A percentile compares a stretch with the other conserved stretches of the same genome.
phyloP scores from a whole-genome alignment of 192 early-diverging fungal species.

The Phlyctochytrium bullatum region DNA sequence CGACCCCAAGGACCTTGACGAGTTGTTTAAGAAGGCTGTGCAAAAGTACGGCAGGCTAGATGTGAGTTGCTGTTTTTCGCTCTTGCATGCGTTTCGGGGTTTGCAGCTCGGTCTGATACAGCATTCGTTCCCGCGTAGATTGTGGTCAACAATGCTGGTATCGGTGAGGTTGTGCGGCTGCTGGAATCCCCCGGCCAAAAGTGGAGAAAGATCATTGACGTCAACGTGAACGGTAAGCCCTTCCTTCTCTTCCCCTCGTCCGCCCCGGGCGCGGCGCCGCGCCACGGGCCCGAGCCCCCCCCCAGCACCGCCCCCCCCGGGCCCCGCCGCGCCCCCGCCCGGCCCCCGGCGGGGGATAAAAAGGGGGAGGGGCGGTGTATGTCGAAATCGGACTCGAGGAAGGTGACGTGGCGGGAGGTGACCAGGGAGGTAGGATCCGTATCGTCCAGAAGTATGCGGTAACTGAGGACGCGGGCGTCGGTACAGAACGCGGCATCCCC shows the following conservation, averaged over 20 bases:
- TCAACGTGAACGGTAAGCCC: not conserved
- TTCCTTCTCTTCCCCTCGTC: too few species aligned
- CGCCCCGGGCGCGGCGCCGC: too few species aligned
- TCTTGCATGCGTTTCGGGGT: not conserved
- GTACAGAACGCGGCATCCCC: too few species aligned
- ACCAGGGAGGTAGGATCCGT: not conserved
- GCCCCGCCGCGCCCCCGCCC: too few species aligned
- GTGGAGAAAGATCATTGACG: not conserved
- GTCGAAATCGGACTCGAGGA: constrained; percentile 6
- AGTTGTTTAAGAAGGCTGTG: constrained; percentile 56
- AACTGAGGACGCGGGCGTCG: constrained; percentile 4
- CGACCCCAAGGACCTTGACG: constrained; percentile 55
- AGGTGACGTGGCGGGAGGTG: constrained; percentile 6
- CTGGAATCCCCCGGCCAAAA: not conserved
- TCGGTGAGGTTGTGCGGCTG: constrained; percentile 20
- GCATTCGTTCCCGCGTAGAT: constrained; percentile 20
- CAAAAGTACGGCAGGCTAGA: constrained; percentile 53
- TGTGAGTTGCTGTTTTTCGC: constrained; percentile 7
- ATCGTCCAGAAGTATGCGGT: not conserved
- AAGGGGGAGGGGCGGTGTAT: not conserved
- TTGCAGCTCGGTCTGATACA: not conserved
- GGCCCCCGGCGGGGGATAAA: too few species aligned
- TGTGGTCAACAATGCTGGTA: constrained; percentile 50
- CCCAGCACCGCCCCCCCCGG: too few species aligned
- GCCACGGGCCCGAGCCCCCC: too few species aligned